Conservation (phyloP, 1,139 yeast species). For the Yamadazyma spencermartinsiae region DNA sequence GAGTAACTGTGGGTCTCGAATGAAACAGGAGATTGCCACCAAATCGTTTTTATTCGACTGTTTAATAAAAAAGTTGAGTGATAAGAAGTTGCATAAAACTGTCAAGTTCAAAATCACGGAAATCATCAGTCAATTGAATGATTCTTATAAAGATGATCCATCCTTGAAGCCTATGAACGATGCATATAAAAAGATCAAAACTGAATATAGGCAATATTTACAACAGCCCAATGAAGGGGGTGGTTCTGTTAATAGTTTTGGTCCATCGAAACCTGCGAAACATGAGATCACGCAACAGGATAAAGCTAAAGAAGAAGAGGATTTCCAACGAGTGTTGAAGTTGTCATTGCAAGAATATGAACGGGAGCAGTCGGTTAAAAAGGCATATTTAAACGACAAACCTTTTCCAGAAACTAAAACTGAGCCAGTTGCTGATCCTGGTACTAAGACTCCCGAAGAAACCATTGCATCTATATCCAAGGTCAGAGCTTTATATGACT, state of each 20-base stretch:
- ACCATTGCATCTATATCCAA: slow-evolving; percentile 56
- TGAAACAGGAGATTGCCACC: slow-evolving; percentile 80
- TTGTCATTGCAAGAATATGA: slow-evolving; percentile 71
- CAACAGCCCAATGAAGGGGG: slow-evolving; percentile 11
- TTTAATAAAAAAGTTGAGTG: slow-evolving; percentile 56
- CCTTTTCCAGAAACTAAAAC: slow-evolving; percentile 34
- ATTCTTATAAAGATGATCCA: slow-evolving; percentile 66
- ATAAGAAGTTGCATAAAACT: slow-evolving; percentile 58
- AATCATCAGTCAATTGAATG: slow-evolving; percentile 64
- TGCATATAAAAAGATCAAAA: slow-evolving; percentile 49
- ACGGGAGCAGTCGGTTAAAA: slow-evolving; percentile 35
- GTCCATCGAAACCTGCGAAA: slow-evolving; percentile 66
- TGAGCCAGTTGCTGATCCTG: slow-evolving; percentile 1
- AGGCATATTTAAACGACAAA: slow-evolving; percentile 27
- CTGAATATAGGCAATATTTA: slow-evolving; percentile 47
- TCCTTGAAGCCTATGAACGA: slow-evolving; percentile 70
- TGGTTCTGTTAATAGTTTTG: slow-evolving; percentile 9
- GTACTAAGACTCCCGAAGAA: slow-evolving; percentile 14
- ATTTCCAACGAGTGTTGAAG: slow-evolving; percentile 73
- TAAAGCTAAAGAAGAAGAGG: slow-evolving; percentile 70
- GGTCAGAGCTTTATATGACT: slow-evolving; percentile 84
- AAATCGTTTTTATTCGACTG: slow-evolving; percentile 58
- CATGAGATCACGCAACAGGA: slow-evolving; percentile 49
- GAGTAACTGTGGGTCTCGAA: slow-evolving; percentile 89
- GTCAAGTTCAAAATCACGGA: slow-evolving; percentile 70